Base-by-base conservation (phyloP, 352 stramenopile genomes). In the Phytopythium aichiense region DNA sequence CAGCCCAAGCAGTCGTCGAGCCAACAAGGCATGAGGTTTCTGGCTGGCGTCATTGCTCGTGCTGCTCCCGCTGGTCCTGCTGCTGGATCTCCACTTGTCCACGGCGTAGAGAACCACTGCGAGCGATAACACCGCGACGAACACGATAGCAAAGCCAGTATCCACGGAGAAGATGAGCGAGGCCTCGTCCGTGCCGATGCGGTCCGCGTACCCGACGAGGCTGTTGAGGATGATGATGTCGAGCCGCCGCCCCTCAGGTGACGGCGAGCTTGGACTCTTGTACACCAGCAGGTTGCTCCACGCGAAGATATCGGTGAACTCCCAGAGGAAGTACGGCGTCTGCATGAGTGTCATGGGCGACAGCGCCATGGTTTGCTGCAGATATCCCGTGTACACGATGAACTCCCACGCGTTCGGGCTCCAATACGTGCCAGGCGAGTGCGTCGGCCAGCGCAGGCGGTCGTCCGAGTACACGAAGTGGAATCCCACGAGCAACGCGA, bases 331-430 rank as follows among this genome's bases (percentile, higher is more conserved):
- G 31, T 79, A 83, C 4, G 81, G 81, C 20, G 71, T 77, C 45
- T 87, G 81, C 30, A 81, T 48, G 25, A 86, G 62, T 35, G 77
- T 86, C 49, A 84, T 59, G 23, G 81, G 63, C n/a, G 78, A 88
- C 1, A 88, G 45, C 15, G 63, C 65, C 15, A 69, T 62, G 58
- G 88, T 72, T 40, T 85, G 76, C 67, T 90, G 81, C 30, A 90
- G 56, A 54, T 84, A 85, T 4, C 65, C 71, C 7, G 68, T 57
- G 56, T 85, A 87, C 25, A 79, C 28, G 7, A 78, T 56, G 53
- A 87, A 79, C 54, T 90, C 81, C 77, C 78, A 90, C 4, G 77
- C 66, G 55, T 90, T 90, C 4, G 78, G 81, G 20, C 71, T 68
- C 77, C 73, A 87, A 18, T 22, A 59, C 15, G 52, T 45, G 61